Percentiles rank a stretch among this genome's conserved stretches.
Evolutionary conservation across 2,329 filamentous ascomycete species (phyloP).

Genomic region (Xylariaceae sp.): DNA sequence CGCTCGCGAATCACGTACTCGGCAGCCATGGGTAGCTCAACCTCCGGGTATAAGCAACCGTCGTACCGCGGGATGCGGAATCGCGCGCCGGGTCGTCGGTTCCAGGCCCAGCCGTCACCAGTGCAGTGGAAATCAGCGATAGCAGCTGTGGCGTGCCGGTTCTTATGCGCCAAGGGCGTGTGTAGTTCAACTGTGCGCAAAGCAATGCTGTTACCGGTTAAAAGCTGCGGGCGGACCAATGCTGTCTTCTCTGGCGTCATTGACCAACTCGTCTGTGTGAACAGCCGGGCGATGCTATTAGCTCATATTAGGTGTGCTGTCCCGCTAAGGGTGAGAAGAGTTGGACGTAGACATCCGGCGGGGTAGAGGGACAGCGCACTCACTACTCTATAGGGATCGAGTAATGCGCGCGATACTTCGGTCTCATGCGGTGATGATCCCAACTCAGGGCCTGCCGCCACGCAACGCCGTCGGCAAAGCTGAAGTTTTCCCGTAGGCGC

Average conservation of each 20-base stretch:
- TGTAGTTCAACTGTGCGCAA: conserved; percentile 18
- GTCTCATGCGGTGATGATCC: conserved; percentile 32
- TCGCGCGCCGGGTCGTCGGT: conserved; percentile 25
- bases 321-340: neutral
- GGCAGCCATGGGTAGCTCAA: conserved; percentile 27
- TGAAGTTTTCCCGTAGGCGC: conserved; percentile 17
- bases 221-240: conserved; percentile 23
- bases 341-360: neutral
- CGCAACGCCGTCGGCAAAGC: conserved; percentile 31
- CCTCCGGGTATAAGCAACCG: conserved; percentile 27
- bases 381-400: conserved; percentile 35
- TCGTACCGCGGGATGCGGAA: conserved; percentile 34
- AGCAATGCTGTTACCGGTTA: conserved; percentile 14
- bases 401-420: conserved; percentile 33
- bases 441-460: conserved; percentile 34
- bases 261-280: conserved; percentile 26
- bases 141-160: conserved; percentile 27
- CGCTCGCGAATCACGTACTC: conserved; percentile 28
- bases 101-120: conserved; percentile 29
- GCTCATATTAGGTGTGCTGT: neutral
- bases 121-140: conserved; percentile 29
- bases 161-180: conserved; percentile 3
- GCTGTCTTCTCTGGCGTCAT: neutral
- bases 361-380: conserved; percentile 9
- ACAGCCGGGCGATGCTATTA: conserved; percentile 27